Evolutionary conservation across 1,284 basidiomycete genomes (phyloP), one percentile per base, ranked within the genome.

Genomic region (Malassezia globosa): DNA sequence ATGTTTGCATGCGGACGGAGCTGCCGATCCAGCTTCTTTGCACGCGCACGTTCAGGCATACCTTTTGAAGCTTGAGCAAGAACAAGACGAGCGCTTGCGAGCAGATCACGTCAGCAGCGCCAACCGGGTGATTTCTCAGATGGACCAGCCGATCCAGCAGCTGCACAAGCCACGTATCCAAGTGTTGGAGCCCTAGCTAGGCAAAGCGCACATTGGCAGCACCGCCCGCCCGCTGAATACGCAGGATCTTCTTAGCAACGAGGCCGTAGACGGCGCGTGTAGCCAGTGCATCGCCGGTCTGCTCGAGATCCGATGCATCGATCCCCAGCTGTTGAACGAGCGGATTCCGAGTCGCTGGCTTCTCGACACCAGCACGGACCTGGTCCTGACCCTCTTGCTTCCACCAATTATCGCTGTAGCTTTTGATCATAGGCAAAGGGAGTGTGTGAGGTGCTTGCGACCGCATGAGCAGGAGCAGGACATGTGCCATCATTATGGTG

Each of bases 201-300:
- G 50, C 44, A 31, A 52, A 52, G 7, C 40, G 39, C 19, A 52
- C 37, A 6, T 16, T 47, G 27, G 40, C 39, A 25, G 45, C 54
- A 27, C 48, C 48, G 18, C 44, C 50, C 16, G 45, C 44, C 14
- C 50, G 50, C 8, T 47, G 50, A 11, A 59, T 54, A 7, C 53
- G 42, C 33, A 69, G 55, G 18, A 67, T 46, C 44, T 63, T 56
- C 45, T 67, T 66, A 6, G 66, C 64, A 8, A 67, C 61, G 49
- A 69, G 58, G 14, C 55, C 60, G 38, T 69, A 69, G 10, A 66
- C 60, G 1, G 64, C 60, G 22, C 65, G 61, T n/a, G 59, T 58
- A 4, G 63, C 63, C 34, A 69, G 48, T 22, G 53, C 25, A 10
- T 51, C 51, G 22, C 59, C 57, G 2, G 22, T 27, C 42, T 35